phyloP scores from a whole-genome alignment of 306 rosid species.

The Lathyrus sativus region DNA sequence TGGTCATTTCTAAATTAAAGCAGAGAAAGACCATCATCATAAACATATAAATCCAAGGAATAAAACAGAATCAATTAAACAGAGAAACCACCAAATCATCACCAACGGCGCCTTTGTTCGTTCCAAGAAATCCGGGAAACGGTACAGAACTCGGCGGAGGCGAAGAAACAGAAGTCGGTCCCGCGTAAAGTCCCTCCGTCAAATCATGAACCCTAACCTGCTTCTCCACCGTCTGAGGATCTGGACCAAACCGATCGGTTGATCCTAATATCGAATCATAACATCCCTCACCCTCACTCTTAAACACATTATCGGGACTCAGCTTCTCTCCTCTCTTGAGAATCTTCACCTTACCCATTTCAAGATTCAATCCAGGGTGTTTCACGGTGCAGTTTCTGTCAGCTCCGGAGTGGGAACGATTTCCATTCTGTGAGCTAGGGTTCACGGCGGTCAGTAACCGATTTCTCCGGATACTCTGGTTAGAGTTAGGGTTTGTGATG shows the following conservation, averaged over 20 bases:
- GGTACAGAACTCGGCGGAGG: constrained; percentile 87
- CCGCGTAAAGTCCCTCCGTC: constrained; percentile 51
- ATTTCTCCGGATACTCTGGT: constrained; percentile 45
- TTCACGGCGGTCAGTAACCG: constrained; percentile 34
- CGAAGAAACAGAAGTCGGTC: constrained; percentile 51
- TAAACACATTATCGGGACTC: background rate
- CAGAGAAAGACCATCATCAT: background rate
- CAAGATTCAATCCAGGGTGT: constrained; percentile 45
- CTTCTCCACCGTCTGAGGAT: constrained; percentile 58
- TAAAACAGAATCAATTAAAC: constrained; percentile 4
- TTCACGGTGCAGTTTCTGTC: constrained; percentile 41
- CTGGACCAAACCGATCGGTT: constrained; percentile 78
- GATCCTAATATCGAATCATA: constrained; percentile 60
- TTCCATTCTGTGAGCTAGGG: constrained; percentile 21
- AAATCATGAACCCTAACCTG: constrained; percentile 53
- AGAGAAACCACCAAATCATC: constrained; percentile 48
- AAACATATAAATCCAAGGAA: background rate
- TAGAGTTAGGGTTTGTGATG: constrained; percentile 15
- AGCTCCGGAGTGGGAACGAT: background rate
- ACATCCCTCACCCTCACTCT: constrained; percentile 23
- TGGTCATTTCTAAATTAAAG: constrained; percentile 8
- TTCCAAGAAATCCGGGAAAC: constrained; percentile 39
- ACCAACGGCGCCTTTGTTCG: background rate
- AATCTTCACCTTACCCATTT: constrained; percentile 81
- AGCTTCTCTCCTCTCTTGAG: constrained; percentile 77